Evolutionary conservation across 2,329 filamentous ascomycete genomes (phyloP).

Genomic region (Hyphodiscus sp.): DNA sequence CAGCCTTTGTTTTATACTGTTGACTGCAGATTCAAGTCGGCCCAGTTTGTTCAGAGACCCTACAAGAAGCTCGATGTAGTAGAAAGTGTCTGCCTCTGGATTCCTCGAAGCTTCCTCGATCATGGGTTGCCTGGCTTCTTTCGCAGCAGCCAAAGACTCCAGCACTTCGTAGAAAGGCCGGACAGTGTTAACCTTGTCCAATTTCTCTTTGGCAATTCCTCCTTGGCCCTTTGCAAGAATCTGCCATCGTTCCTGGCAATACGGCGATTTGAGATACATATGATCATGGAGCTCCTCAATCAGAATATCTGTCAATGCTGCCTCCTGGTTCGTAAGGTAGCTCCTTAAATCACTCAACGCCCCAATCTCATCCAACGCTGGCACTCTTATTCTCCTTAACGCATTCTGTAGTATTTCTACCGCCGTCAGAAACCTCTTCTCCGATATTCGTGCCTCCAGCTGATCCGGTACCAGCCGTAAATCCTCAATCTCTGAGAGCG

Average conservation of each 20-base stretch:
- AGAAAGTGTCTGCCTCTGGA: slow-evolving; percentile 90
- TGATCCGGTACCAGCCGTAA: slow-evolving; percentile 85
- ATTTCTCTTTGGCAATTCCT: slow-evolving; percentile 35
- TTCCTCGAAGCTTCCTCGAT: slow-evolving; percentile 88
- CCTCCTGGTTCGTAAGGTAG: slow-evolving; percentile 91
- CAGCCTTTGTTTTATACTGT: slow-evolving; percentile 85
- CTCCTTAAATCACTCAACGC: slow-evolving; percentile 78
- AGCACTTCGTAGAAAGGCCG: slow-evolving; percentile 53
- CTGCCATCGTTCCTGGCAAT: slow-evolving; percentile 96
- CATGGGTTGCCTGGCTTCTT: slow-evolving; percentile 37
- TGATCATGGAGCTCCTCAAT: slow-evolving; percentile 98
- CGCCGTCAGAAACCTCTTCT: slow-evolving; percentile 89
- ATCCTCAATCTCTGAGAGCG: slow-evolving; percentile 78
- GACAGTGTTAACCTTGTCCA: slow-evolving; percentile 36
- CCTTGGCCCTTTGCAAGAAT: slow-evolving; percentile 64
- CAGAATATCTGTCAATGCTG: slow-evolving; percentile 83
- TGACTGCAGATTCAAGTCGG: slow-evolving; percentile 76
- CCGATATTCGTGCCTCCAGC: slow-evolving; percentile 88
- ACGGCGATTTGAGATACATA: slow-evolving; percentile 93
- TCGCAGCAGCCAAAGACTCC: slow-evolving; percentile 54
- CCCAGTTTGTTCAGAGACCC: slow-evolving; percentile 88
- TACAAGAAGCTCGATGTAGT: slow-evolving; percentile 80
- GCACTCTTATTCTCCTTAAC: slow-evolving; percentile 73
- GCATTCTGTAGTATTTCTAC: slow-evolving; percentile 89
- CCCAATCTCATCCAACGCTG: slow-evolving; percentile 86